phyloP scores from a whole-genome alignment of 1,139 yeast genomes.

The Kodamaea suecica region DNA sequence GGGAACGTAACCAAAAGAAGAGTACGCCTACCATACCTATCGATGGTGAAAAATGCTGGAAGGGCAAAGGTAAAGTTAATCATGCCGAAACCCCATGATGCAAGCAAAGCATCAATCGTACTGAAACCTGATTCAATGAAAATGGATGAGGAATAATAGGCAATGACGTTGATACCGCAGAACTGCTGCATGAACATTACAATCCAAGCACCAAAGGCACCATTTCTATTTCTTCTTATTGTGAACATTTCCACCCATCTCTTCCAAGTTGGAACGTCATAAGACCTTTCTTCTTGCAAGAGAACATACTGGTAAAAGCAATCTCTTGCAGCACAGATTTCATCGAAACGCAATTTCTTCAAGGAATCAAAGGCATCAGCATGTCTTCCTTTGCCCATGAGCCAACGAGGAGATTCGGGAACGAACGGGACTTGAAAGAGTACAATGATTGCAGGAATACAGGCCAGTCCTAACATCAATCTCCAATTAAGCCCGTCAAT shows the following conservation, averaged over 20 bases:
- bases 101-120: constrained; percentile 60
- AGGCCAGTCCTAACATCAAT: constrained; percentile 75
- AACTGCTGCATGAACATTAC: constrained; percentile 91
- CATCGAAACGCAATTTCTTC: constrained; percentile 17
- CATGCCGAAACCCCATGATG: constrained; percentile 86
- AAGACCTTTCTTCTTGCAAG: constrained; percentile 61
- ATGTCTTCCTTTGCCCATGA: constrained; percentile 28
- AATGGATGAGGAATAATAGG: constrained; percentile 74
- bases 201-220: constrained; percentile 74
- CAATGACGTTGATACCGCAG: constrained; percentile 88
- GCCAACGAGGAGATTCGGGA: constrained; percentile 31
- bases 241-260: constrained; percentile 57
- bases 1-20: constrained; percentile 75
- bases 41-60: constrained; percentile 83
- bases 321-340: constrained; percentile 27
- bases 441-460: constrained; percentile 70
- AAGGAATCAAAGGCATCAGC: constrained; percentile 22
- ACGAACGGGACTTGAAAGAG: constrained; percentile 59
- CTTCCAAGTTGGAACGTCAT: constrained; percentile 51
- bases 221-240: constrained; percentile 79
- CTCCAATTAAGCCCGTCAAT: constrained; percentile 62
- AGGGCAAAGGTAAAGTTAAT: constrained; percentile 76
- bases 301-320: constrained; percentile 27
- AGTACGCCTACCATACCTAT: constrained; percentile 72
- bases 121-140: constrained; percentile 66